phyloP scores from a whole-genome alignment of 306 rosid species.

The Quercus wislizeni region DNA sequence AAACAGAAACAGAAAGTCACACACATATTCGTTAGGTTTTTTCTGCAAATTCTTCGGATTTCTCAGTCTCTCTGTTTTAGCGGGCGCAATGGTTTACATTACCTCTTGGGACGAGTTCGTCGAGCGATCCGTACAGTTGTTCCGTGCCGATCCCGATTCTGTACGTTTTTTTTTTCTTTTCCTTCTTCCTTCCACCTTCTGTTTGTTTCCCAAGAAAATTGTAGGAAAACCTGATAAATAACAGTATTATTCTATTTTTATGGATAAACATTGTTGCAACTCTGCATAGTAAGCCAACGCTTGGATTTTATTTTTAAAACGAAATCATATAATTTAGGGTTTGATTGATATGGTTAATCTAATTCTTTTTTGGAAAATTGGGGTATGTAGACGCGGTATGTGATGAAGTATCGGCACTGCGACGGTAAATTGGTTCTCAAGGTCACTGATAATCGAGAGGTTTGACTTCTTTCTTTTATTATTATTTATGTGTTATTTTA shows the following conservation, averaged over 20 bases:
- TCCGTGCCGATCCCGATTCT: conserved; percentile 82
- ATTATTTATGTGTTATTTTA: not conserved
- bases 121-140: conserved; percentile 77
- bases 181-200: not conserved
- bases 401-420: conserved; percentile 75
- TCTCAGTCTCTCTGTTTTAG: not conserved
- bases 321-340: not conserved
- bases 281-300: too few species aligned
- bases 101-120: conserved; percentile 76
- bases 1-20: too few species aligned
- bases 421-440: conserved; percentile 80
- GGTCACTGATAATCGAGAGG: conserved; percentile 74
- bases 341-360: not conserved
- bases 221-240: not conserved
- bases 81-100: conserved; percentile 62
- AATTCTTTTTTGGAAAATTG: conserved; percentile 11
- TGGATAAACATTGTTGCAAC: too few species aligned
- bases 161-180: conserved; percentile 31
- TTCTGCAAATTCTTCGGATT: not conserved
- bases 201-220: conserved; percentile 21
- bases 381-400: conserved; percentile 63
- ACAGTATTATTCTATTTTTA: not conserved
- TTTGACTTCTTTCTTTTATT: conserved; percentile 12
- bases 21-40: not conserved
- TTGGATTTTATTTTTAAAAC: too few species aligned